A percentile compares a stretch with the other conserved stretches of the same genome.
Conservation (phyloP, 169 alveolate genomes). For the Plasmodium sp. region DNA sequence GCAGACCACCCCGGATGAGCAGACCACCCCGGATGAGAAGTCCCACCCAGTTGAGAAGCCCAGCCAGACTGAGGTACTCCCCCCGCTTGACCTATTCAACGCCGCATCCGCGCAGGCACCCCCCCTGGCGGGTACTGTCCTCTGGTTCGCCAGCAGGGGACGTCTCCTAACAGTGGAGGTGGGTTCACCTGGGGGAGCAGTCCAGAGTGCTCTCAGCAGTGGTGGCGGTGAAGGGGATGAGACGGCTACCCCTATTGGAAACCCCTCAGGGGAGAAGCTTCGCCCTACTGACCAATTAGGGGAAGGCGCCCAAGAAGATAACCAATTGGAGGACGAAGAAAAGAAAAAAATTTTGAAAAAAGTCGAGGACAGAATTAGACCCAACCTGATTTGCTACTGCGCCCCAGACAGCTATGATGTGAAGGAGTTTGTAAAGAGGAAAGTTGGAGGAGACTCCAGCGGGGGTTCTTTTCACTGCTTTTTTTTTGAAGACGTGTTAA, state of each 20-base stretch:
- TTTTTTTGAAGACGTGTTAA: conserved; percentile 32
- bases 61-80: neutral
- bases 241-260: neutral
- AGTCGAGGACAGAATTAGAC: conserved; percentile 39
- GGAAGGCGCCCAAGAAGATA: neutral
- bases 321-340: conserved; percentile 9
- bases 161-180: neutral
- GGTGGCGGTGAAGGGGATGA: neutral
- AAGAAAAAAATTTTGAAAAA: conserved; percentile 27
- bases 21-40: neutral
- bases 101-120: neutral
- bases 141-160: neutral
- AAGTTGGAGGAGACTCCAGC: neutral
- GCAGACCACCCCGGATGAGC: neutral
- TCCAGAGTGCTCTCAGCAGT: neutral
- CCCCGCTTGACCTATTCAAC: neutral
- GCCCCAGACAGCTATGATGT: conserved; percentile 31
- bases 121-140: neutral
- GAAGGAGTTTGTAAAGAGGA: conserved; percentile 9
- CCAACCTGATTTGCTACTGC: conserved; percentile 42
- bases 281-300: neutral
- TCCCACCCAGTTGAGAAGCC: neutral
- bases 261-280: neutral
- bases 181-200: neutral
- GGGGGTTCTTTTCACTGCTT: conserved; percentile 5